Evolutionary conservation across 78 protist genomes (phyloP).

Genomic region (Polysphondylium violaceum): DNA sequence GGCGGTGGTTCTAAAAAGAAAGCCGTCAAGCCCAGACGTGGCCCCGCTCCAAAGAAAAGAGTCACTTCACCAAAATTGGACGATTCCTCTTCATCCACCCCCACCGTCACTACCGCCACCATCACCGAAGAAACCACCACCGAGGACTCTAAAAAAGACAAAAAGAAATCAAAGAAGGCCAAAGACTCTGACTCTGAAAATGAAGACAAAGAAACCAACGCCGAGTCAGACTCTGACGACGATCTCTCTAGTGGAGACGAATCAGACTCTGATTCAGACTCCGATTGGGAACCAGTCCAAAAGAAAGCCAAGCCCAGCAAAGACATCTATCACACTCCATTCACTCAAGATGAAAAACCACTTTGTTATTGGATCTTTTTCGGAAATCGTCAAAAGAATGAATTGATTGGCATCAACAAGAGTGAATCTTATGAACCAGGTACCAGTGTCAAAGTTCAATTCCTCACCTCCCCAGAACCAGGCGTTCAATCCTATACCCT

Average conservation of each 20-base stretch:
- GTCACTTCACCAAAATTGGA: neutral
- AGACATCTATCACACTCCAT: slow-evolving; percentile 49
- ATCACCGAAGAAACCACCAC: neutral
- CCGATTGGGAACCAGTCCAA: slow-evolving; percentile 49
- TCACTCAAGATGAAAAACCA: slow-evolving; percentile 51
- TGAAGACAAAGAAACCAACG: slow-evolving; percentile 19
- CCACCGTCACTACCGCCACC: neutral
- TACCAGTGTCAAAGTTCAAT: slow-evolving; percentile 26
- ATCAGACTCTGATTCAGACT: slow-evolving; percentile 30
- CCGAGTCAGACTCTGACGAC: slow-evolving; percentile 3
- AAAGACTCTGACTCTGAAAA: slow-evolving; percentile 8
- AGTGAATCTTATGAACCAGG: slow-evolving; percentile 40
- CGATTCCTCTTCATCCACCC: neutral
- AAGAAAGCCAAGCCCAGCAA: slow-evolving; percentile 35
- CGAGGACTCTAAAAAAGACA: neutral
- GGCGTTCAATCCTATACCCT: slow-evolving; percentile 23
- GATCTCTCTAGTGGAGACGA: neutral
- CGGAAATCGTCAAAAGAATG: slow-evolving; percentile 41
- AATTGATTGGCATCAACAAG: slow-evolving; percentile 43
- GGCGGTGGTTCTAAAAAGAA: slow-evolving; percentile 4
- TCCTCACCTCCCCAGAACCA: slow-evolving; percentile 21
- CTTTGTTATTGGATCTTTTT: slow-evolving; percentile 30
- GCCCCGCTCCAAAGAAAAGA: neutral
- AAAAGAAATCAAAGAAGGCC: neutral
- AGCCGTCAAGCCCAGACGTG: neutral